Base-by-base conservation (phyloP, 78 protist genomes). In the Ministeria vibrans region DNA sequence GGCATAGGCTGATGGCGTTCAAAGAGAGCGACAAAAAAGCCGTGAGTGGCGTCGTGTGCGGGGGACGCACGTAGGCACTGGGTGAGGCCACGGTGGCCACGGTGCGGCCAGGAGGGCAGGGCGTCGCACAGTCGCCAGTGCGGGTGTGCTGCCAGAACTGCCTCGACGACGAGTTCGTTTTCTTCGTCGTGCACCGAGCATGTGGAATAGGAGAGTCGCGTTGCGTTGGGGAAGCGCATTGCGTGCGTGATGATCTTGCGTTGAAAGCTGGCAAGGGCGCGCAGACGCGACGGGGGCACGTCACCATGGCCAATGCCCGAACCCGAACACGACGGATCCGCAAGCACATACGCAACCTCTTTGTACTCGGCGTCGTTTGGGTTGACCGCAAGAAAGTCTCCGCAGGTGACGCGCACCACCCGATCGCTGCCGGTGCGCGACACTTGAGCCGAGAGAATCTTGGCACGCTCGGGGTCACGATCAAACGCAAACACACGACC, bases 151-250 rank as follows among this genome's bases (percentile, higher is more conserved):
- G 32, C 64, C 64, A 59, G 64, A 9, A 74, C 61, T 20, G 59
- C 59, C 3, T 22, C 75, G 13, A 86, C 85, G 7, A 86, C 90
- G 36, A 3, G 69, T 61, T 86, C 90, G 79, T 86, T 86, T 77
- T 86, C 90, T 32, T 25, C 68, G 41, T 30, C 32, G 71, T 77
- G 27, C 28, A 81, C 61, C 25, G 85, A 78, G 83, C 90, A 86
- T 22, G 90, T 86, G 64, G 76, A 51, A 75, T 86, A 86, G 49
- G 66, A 44, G 32, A 86, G 28, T 6, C 72, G 63, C 66, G 39
- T 0, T 1, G 41, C 74, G 25, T 15, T 5, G 25, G 80, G 88
- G 36, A 84, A 84, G 23, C 30, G 0, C 46, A 84, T 42, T 25
- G 88, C 88, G 23, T 84, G 88, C 13, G 2, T 22, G 28, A 84